Conservation (phyloP, 176 grass and related monocot species). For the Calamus simplicifolius region DNA sequence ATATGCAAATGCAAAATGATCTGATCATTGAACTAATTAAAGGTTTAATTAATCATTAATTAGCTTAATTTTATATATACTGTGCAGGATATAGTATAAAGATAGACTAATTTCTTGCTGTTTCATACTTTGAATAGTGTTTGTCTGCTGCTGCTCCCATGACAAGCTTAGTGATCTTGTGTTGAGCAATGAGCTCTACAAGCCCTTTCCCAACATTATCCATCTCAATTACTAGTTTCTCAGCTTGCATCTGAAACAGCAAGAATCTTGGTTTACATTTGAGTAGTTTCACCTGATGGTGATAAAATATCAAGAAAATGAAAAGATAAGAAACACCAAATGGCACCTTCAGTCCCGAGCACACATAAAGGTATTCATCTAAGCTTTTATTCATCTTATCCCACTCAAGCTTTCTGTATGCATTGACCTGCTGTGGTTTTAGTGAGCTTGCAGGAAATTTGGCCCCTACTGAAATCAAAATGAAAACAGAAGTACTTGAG, state of each 20-base stretch:
- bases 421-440: constrained; percentile 25
- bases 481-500: background rate
- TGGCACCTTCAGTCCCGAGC: constrained; percentile 39
- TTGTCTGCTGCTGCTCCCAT: constrained; percentile 65
- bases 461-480: constrained; percentile 36
- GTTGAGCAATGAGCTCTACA: constrained; percentile 26
- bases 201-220: constrained; percentile 44
- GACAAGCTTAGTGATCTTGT: constrained; percentile 44
- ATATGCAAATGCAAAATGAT: no score
- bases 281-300: no score
- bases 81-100: no score
- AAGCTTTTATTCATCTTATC: constrained; percentile 30
- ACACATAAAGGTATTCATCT: constrained; percentile 37
- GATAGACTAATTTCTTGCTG: background rate
- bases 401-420: constrained; percentile 40
- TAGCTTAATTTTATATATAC: no score
- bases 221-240: constrained; percentile 42
- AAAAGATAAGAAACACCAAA: background rate
- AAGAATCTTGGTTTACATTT: no score
- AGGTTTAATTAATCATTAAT: no score
- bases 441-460: constrained; percentile 45
- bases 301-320: background rate
- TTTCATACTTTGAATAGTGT: constrained; percentile 28
- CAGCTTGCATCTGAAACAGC: constrained; percentile 33
- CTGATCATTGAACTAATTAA: no score